These are phyloP conservation scores for Colletotrichum eremochloae DNA, from an alignment of 2,329 filamentous ascomycete genomes.

Conservation along the genomic window DNA sequence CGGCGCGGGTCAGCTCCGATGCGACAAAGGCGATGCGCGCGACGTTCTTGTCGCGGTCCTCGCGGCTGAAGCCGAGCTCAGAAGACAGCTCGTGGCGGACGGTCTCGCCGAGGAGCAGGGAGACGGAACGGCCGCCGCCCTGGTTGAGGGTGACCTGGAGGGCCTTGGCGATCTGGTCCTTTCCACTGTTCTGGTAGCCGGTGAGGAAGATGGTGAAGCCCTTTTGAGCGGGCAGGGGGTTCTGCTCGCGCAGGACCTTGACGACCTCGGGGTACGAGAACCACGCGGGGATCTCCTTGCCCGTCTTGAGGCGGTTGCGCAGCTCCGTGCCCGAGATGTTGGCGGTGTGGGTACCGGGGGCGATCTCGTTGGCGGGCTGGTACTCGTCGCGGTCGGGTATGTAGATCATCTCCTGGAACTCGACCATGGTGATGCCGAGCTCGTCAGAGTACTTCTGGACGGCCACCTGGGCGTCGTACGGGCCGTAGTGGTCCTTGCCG, in stretches of 20 bases:
- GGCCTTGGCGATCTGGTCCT: constrained; percentile 95
- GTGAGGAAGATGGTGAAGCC: constrained; percentile 99
- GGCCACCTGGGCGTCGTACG: constrained; percentile 95
- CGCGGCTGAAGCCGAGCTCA: constrained; percentile 93
- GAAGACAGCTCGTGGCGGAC: constrained; percentile 93
- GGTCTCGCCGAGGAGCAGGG: constrained; percentile 94
- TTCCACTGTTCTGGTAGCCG: constrained; percentile 95
- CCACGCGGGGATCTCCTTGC: constrained; percentile 97
- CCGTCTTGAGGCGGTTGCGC: constrained; percentile 88
- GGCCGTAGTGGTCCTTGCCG: constrained; percentile 96
- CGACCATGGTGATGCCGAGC: constrained; percentile 98
- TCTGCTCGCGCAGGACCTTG: constrained; percentile 93
- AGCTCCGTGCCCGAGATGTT: constrained; percentile 93
- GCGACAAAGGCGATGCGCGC: constrained; percentile 96
- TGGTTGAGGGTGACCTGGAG: constrained; percentile 98
- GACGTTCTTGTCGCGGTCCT: constrained; percentile 96
- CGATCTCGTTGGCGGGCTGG: constrained; percentile 90
- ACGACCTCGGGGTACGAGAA: constrained; percentile 99
- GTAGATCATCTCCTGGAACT: constrained; percentile 99
- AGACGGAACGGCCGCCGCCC: constrained; percentile 94
- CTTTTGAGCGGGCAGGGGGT: constrained; percentile 90
- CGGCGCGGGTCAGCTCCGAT: constrained; percentile 91
- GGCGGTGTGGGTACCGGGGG: constrained; percentile 84
- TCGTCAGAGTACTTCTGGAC: constrained; percentile 97
- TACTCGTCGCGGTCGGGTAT: constrained; percentile 98